Evolutionary conservation across 345 rosid species (phyloP), one percentile per base, ranked within the genome.

Genomic region (Eucalyptus fibrosa): DNA sequence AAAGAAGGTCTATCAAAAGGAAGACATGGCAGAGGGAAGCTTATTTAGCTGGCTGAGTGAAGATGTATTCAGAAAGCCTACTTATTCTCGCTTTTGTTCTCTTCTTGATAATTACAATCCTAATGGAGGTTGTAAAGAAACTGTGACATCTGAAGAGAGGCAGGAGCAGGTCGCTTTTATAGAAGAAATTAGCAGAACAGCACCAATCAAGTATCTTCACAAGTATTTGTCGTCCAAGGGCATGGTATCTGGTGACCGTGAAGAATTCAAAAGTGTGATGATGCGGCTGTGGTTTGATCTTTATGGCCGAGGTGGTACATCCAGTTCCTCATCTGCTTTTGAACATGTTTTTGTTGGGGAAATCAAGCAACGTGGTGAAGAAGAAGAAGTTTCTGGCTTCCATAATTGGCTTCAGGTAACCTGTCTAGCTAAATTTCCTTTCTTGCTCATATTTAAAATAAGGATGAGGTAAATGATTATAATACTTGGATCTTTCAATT

Each of bases 321-420:
- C 94, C 82, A 93, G 94, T 62, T 95, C 95, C 42, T 97, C 99
- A 89, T 97, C 99, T 92, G 98, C 99, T 55, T 97, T 97, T 89
- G 99, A 97, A 90, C 99, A 97, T 92, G 99, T 97, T 88, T 97
- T 97, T 93, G 99, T 97, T 2, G 99, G 99, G 86, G 99, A 97
- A 94, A 93, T 97, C 90, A 97, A 96, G 94, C 95, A 96, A 55
- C 89, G 81, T n/a, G 96, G 92, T 45, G 97, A 94, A 81, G 93
- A 94, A 86, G 93, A 94, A 92, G 94, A 96, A 93, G 98, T 97
- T 91, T 94, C 94, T 21, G 99, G 99, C 44, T 97, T 97, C 93
- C 99, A 97, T 90, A 97, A 97, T 89, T 97, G 99, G 99, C 94
- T 97, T 94, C 99, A 97, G 99, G 99, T 96, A 53, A 32, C 86